Base-by-base conservation (phyloP, 1,284 basidiomycete genomes). In the Ganoderma lucidum region DNA sequence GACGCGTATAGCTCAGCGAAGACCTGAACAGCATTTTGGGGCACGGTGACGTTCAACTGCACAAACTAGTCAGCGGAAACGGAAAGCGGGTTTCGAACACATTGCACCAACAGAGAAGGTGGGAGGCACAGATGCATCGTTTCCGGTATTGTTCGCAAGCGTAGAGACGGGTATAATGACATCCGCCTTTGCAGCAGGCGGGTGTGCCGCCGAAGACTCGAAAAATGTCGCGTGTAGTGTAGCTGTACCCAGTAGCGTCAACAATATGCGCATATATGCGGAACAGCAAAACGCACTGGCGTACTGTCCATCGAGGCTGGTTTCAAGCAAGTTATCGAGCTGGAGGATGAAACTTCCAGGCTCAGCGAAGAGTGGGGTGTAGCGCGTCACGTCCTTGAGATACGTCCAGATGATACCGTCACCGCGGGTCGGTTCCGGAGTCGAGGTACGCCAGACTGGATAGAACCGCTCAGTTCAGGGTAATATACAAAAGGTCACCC, bases 341-440 rank as follows among this genome's bases (percentile, higher is more conserved):
- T 93, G 88, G 15, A 94, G 80, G 66, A 93, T 89, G 74, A 94
- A 90, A 0, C 86, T 86, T 15, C 92, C 92, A 0, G 87, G 80
- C 69, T 88, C 84, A 1, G 87, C 82, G 76, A 93, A 94, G 39
- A 93, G 83, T 2, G 91, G 91, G 6, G 85, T 87, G 71, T 90
- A 94, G 45, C 88, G 87, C 12, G 92, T 91, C 35, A 90, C 91
- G 73, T 94, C 93, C 76, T 94, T 94, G 74, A 88, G 78, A 74
- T 91, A 90, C 0, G 91, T 93, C 93, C 92, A 94, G 63, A 93
- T 88, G 70, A 94, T 93, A 3, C 93, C 93, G 63, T 88, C 84
- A 1, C 85, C 87, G 15, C 75, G 70, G 0, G 89, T 91, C 0
- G 93, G 93, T 76, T 94, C 93, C 0, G 93, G 90, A 17, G 93